Evolutionary conservation across 208 protist species (phyloP).

Genomic region (Entamoeba moshkovskii): DNA sequence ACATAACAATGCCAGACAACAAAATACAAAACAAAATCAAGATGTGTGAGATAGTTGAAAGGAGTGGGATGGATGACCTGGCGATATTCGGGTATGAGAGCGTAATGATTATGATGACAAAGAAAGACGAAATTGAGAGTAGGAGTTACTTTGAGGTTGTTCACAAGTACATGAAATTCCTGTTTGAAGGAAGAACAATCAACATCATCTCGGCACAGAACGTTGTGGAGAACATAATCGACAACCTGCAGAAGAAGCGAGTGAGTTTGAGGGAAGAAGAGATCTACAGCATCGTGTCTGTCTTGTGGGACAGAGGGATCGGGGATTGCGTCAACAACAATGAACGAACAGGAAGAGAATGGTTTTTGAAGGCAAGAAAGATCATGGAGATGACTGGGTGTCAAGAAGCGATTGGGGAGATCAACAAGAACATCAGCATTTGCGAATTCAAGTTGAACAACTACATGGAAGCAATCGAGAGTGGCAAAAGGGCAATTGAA

Average conservation of each 20-base stretch:
- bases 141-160: background rate
- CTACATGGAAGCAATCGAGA: background rate
- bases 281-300: background rate
- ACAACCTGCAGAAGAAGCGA: background rate
- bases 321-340: background rate
- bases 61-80: background rate
- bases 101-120: background rate
- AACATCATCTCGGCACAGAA: background rate
- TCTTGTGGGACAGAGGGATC: background rate
- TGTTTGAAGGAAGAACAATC: background rate
- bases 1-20: background rate
- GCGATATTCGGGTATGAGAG: background rate
- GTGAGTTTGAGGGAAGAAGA: background rate
- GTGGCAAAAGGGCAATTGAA: background rate
- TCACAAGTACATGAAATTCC: background rate
- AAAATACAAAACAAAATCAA: background rate
- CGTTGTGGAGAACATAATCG: background rate
- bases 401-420: background rate
- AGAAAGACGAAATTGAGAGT: background rate
- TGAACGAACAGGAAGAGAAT: background rate
- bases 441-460: background rate
- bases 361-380: background rate
- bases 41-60: background rate
- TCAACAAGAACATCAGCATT: background rate
- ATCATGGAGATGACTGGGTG: background rate